Percentiles rank a stretch among this genome's conserved stretches.
These are phyloP conservation scores for Tricholoma sp. DNA, from an alignment of 768 basidiomycete genomes.

Conservation along the genomic window DNA sequence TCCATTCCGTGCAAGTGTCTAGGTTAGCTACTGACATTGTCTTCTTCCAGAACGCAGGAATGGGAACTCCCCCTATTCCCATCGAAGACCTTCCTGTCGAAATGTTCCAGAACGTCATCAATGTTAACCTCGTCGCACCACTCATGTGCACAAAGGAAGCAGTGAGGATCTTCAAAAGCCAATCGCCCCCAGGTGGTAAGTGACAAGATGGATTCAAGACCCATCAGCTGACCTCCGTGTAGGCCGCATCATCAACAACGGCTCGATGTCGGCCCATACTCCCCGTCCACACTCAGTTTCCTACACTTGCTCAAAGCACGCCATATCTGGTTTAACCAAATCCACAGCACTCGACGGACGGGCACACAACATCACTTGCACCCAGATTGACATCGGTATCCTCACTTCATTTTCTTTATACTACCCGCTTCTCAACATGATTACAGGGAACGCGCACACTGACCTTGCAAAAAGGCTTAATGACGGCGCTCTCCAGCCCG, in stretches of 20 bases:
- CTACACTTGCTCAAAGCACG: conserved; percentile 81
- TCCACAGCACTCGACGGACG: conserved; percentile 75
- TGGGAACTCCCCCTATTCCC: conserved; percentile 39
- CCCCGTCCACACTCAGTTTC: conserved; percentile 61
- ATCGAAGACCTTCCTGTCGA: conserved; percentile 60
- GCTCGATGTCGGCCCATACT: conserved; percentile 67
- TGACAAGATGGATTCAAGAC: neutral
- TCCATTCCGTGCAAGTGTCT: neutral
- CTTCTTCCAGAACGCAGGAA: conserved; percentile 68
- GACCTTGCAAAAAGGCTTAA: conserved; percentile 44
- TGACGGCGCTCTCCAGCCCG: conserved; percentile 59
- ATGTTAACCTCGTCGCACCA: conserved; percentile 67
- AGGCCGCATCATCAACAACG: conserved; percentile 85
- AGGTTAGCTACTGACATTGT: neutral
- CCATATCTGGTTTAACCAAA: conserved; percentile 72
- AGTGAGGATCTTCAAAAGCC: conserved; percentile 65
- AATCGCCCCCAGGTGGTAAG: conserved; percentile 67
- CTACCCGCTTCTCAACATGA: neutral
- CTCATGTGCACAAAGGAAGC: conserved; percentile 80
- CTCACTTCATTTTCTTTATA: neutral
- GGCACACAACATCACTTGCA: conserved; percentile 65
- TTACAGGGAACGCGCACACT: conserved; percentile 66
- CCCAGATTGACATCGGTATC: conserved; percentile 79
- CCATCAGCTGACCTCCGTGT: neutral
- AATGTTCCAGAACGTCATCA: conserved; percentile 58